These are phyloP conservation scores for Phytophthora megakarya DNA, from an alignment of 352 stramenopile species.

Conservation along the genomic window DNA sequence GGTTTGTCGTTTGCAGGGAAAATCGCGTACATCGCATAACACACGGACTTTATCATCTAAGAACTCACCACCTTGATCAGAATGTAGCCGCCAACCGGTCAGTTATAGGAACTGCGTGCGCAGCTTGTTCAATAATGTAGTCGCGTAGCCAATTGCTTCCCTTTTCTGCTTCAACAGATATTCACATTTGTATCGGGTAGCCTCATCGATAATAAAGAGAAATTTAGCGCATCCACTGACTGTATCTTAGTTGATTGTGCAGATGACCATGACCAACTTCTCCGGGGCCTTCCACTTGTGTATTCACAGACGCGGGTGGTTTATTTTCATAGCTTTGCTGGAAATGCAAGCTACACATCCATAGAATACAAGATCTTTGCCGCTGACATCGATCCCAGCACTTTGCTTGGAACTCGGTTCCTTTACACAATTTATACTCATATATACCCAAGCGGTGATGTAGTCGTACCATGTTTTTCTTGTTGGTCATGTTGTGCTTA, in stretches of 20 bases:
- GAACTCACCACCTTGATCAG: too few species aligned
- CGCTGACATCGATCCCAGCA: constrained; percentile 7
- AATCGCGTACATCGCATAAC: too few species aligned
- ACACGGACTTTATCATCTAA: too few species aligned
- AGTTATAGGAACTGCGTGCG: constrained; percentile 12
- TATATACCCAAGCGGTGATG: constrained; percentile 3
- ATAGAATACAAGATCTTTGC: neutral
- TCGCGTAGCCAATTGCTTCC: constrained; percentile 7
- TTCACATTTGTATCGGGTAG: constrained; percentile 15
- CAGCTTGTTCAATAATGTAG: neutral
- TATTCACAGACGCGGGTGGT: neutral
- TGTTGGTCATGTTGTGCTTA: neutral
- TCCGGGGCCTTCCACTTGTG: too few species aligned
- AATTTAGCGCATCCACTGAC: constrained; percentile 6
- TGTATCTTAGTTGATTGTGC: constrained; percentile 7
- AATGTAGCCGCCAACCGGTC: too few species aligned
- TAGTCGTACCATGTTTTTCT: constrained; percentile 1
- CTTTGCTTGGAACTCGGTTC: neutral
- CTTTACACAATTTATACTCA: constrained; percentile 4
- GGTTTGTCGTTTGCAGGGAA: neutral
- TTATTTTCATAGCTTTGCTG: neutral
- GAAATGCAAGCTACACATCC: constrained; percentile 9
- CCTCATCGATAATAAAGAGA: constrained; percentile 18
- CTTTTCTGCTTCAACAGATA: constrained; percentile 13
- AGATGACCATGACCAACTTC: constrained; percentile 7